Evolutionary conservation across 345 rosid genomes (phyloP), one percentile per base, ranked within the genome.

Genomic region (Sisymbrium irio): DNA sequence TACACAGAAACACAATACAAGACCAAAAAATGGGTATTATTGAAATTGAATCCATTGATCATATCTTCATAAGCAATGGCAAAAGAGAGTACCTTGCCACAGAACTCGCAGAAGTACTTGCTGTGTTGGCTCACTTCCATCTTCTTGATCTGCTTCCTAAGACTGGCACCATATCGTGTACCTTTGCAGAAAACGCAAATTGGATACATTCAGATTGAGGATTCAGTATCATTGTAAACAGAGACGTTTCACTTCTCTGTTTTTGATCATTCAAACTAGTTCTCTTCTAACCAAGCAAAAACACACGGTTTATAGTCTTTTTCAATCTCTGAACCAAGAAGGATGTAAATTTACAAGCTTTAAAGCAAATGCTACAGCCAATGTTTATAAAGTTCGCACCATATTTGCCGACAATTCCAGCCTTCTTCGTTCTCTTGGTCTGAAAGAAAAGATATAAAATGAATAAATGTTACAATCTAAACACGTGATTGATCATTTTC

Each of bases 351-450:
- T 30, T 30, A 4, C 33, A 30, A 2, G 32, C 32, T 28, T 28
- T 28, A 28, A 4, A 30, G 0, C 13, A 19, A 45, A 19, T 8
- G 32, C n/a, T 36, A 32, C 8, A 19, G 0, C 6, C 59, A 35
- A 33, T 6, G 13, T 4, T 37, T 37, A 9, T 12, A 10, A 8
- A 3, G 12, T 13, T 30, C 73, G 44, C 35, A 69, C 86, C 92
- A 56, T 85, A 85, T 58, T 87, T 87, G 8, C 89, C 86, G 46
- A 85, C 87, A 37, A 85, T 83, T 47, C 91, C 87, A 1, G 91
- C 89, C 86, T 87, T 85, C 85, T 85, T 87, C 1, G 89, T 87
- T 36, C 89, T 78, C 85, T 87, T 87, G 7, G 87, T 84, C 89
- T 87, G 82, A 69, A 28, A 3, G 42, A 9, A 3, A 0, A 22